Evolutionary conservation across 768 basidiomycete species (phyloP).

Genomic region (Exsudoporus frostii): DNA sequence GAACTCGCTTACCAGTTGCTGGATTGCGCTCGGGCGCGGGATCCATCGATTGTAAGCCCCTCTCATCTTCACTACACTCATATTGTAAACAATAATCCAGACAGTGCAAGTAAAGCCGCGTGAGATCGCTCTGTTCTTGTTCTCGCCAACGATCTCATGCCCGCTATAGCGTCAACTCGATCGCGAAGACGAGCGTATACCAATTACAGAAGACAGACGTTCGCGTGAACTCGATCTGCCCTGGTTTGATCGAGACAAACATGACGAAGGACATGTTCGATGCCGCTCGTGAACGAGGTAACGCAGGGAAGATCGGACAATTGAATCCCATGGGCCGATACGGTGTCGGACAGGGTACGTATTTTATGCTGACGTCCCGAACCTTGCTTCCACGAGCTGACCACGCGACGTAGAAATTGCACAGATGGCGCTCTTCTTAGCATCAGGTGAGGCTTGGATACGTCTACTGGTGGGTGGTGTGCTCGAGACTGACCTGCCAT

Average conservation of each 20-base stretch:
- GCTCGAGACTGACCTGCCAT: conserved; percentile 8
- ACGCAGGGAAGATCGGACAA: conserved; percentile 67
- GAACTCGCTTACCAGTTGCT: conserved; percentile 56
- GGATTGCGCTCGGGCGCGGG: conserved; percentile 83
- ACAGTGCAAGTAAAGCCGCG: conserved; percentile 94
- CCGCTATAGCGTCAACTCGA: conserved; percentile 69
- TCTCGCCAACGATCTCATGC: conserved; percentile 4
- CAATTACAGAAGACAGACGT: conserved; percentile 80
- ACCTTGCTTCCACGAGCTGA: conserved; percentile 17
- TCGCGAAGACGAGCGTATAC: conserved; percentile 79
- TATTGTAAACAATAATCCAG: conserved; percentile 37
- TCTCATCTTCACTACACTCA: not conserved
- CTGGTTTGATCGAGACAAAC: conserved; percentile 89
- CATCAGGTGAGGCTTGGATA: conserved; percentile 58
- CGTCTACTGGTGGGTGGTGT: not conserved
- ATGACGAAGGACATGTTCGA: conserved; percentile 84
- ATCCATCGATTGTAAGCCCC: conserved; percentile 67
- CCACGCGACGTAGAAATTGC: conserved; percentile 66
- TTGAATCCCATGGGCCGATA: conserved; percentile 82
- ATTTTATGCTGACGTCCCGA: not conserved
- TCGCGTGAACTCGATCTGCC: conserved; percentile 87
- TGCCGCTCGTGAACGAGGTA: conserved; percentile 72
- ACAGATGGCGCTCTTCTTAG: conserved; percentile 79
- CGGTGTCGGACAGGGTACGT: conserved; percentile 73
- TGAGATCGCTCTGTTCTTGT: conserved; percentile 36